Conservation (phyloP, 768 basidiomycete genomes). For the Candolleomyces efflorescens region DNA sequence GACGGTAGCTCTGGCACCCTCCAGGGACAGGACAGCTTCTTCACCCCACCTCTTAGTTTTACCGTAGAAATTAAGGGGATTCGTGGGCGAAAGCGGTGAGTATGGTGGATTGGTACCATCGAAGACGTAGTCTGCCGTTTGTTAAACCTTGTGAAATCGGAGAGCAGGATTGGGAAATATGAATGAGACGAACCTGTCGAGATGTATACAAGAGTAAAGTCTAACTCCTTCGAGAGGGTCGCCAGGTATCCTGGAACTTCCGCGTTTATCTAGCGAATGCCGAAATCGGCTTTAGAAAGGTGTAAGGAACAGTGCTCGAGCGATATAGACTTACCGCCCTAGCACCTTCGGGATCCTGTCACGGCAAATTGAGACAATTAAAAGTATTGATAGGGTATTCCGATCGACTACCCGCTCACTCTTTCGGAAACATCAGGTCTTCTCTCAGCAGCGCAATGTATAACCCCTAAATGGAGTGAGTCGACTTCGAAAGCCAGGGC, state of each 20-base stretch:
- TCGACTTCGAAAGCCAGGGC: background rate
- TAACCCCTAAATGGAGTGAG: conserved; percentile 52
- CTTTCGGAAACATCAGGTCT: conserved; percentile 91
- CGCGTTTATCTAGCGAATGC: conserved; percentile 65
- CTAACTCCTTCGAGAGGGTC: conserved; percentile 51
- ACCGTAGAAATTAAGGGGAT: conserved; percentile 89
- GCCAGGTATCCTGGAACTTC: conserved; percentile 73
- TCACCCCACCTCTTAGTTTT: conserved; percentile 87
- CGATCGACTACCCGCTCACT: conserved; percentile 35
- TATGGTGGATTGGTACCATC: conserved; percentile 93
- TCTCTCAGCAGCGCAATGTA: conserved; percentile 95
- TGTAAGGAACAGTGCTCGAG: too few relatives aligned
- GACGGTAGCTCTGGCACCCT: conserved; percentile 58
- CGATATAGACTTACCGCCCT: conserved; percentile 19
- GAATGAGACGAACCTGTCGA: conserved; percentile 64
- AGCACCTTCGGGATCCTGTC: conserved; percentile 65
- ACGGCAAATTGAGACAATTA: too few relatives aligned
- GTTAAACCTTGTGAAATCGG: background rate
- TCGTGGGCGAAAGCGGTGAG: conserved; percentile 62
- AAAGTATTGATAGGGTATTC: too few relatives aligned
- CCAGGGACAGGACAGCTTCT: conserved; percentile 59
- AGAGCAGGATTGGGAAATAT: background rate
- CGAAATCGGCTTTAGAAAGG: background rate
- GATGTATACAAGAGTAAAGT: conserved; percentile 81
- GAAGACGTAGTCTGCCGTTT: conserved; percentile 82